Conservation (phyloP, 225 moss, liverwort and hornwort genomes). For the Physcomitrium patens region DNA sequence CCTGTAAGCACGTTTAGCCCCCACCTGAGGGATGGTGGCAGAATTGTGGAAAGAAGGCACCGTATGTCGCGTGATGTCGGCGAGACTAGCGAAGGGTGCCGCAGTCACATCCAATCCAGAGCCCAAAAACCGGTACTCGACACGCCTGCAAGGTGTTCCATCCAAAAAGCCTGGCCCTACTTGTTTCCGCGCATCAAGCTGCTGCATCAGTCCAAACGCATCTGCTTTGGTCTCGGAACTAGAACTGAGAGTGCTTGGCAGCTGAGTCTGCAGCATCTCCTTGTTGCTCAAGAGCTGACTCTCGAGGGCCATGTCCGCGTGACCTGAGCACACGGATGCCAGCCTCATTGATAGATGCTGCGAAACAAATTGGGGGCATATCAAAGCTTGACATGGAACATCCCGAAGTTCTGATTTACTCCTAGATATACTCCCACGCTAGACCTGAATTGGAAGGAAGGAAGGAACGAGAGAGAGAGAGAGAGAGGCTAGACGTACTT, state of each 20-base stretch:
- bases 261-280: slow-evolving; percentile 34
- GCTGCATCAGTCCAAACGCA: slow-evolving; percentile 2
- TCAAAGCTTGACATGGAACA: no score
- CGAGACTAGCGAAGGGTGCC: slow-evolving; percentile 1
- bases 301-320: slow-evolving; percentile 37
- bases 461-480: not conserved
- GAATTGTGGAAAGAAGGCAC: slow-evolving; percentile 26
- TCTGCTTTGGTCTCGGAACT: not conserved
- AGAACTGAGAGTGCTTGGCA: slow-evolving; percentile 23
- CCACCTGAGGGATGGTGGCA: slow-evolving; percentile 31
- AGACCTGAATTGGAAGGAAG: not conserved
- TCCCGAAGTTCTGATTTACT: no score
- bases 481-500: slow-evolving; percentile 27
- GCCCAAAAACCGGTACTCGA: slow-evolving; percentile 26
- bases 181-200: not conserved
- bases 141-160: slow-evolving; percentile 13
- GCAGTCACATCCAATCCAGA: not conserved
- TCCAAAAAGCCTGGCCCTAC: slow-evolving; percentile 18
- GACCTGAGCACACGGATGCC: slow-evolving; percentile 38
- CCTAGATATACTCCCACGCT: no score
- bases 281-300: slow-evolving; percentile 39
- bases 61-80: not conserved
- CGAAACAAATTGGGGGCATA: not conserved
- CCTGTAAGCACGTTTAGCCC: not conserved
- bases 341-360: slow-evolving; percentile 61